These are phyloP conservation scores for Polyplosphaeria fusca DNA, from an alignment of 495 filamentous ascomycete genomes.

Conservation along the genomic window DNA sequence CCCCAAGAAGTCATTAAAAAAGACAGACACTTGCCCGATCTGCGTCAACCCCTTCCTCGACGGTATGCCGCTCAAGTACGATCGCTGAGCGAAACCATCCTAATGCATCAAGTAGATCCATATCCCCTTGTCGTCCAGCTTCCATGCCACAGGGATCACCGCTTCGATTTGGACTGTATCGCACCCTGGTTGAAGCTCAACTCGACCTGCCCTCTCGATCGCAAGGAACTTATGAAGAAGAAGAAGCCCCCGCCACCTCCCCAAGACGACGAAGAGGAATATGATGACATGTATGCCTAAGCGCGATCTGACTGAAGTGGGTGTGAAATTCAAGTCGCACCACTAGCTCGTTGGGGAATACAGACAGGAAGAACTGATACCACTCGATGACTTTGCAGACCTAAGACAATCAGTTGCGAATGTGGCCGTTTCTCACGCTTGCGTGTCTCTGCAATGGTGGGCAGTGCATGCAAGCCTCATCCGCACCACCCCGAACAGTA, in stretches of 20 bases:
- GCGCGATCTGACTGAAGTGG: too few relatives aligned
- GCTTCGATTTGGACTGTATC: conserved; percentile 94
- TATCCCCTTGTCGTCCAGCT: conserved; percentile 84
- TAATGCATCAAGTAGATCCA: conserved; percentile 44
- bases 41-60: conserved; percentile 82
- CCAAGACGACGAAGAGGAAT: conserved; percentile 44
- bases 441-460: too few relatives aligned
- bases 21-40: conserved; percentile 74
- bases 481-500: too few relatives aligned
- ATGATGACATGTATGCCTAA: conserved; percentile 45
- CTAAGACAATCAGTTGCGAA: too few relatives aligned
- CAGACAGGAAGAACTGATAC: too few relatives aligned
- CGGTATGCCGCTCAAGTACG: conserved; percentile 47
- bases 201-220: conserved; percentile 84
- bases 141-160: conserved; percentile 75
- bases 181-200: conserved; percentile 85
- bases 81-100: not conserved
- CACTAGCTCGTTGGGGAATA: too few relatives aligned
- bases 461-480: too few relatives aligned
- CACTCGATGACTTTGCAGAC: too few relatives aligned
- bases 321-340: too few relatives aligned
- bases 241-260: conserved; percentile 53
- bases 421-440: too few relatives aligned
- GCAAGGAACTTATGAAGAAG: conserved; percentile 74
- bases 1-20: conserved; percentile 62